Evolutionary conservation across 176 grass and related monocot species (phyloP).

Genomic region (Aegilops speltoides): DNA sequence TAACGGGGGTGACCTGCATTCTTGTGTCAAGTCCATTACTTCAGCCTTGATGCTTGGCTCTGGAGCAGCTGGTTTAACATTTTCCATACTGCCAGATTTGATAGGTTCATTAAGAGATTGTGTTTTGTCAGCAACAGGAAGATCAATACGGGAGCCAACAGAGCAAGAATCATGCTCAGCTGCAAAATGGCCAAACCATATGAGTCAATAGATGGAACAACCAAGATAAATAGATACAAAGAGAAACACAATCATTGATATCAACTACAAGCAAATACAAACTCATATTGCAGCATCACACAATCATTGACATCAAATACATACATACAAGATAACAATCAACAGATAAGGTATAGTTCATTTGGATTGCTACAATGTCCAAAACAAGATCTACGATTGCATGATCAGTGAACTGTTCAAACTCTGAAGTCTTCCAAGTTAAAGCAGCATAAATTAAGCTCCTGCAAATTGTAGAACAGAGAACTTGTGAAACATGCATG

Average conservation of each 20-base stretch:
- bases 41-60: constrained; percentile 23
- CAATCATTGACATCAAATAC: neutral
- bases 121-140: constrained; percentile 11
- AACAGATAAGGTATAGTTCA: constrained; percentile 10
- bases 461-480: constrained; percentile 1
- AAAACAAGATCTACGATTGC: constrained; percentile 13
- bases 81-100: neutral
- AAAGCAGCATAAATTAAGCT: constrained; percentile 19
- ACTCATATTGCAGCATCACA: constrained; percentile 1
- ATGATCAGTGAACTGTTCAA: neutral
- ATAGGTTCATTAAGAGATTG: constrained; percentile 5
- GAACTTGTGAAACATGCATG: constrained; percentile 6
- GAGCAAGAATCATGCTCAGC: constrained; percentile 13
- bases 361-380: neutral
- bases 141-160: constrained; percentile 10
- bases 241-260: neutral
- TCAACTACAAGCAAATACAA: neutral
- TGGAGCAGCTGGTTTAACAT: neutral
- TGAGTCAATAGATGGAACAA: constrained; percentile 4
- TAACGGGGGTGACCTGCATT: neutral
- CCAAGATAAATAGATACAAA: neutral
- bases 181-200: constrained; percentile 32
- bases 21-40: neutral
- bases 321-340: neutral
- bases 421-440: neutral